A percentile compares a stretch with the other conserved stretches of the same genome.
These are phyloP conservation scores for Luffa aegyptiaca DNA, from an alignment of 306 rosid genomes.

Conservation along the genomic window DNA sequence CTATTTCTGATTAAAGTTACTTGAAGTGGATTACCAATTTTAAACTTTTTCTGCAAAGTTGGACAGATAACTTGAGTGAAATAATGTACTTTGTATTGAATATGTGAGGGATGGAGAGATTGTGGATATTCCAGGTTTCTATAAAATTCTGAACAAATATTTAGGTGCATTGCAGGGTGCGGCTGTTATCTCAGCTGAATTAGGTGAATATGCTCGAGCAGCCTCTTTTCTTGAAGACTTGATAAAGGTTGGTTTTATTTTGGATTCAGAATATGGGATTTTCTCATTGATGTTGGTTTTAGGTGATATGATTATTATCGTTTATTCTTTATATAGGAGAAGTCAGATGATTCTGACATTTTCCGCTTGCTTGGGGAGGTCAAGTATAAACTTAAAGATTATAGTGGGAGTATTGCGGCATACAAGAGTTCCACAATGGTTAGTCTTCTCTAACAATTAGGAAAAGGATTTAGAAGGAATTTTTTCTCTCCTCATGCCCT, in stretches of 20 bases:
- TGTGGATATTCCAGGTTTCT: not conserved
- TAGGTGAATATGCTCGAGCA: conserved; percentile 66
- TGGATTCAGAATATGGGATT: conserved; percentile 3
- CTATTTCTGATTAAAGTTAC: not conserved
- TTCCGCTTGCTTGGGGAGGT: conserved; percentile 93
- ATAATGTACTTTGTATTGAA: not conserved
- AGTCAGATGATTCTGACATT: conserved; percentile 65
- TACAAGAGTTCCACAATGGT: conserved; percentile 64
- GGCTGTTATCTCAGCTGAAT: conserved; percentile 79
- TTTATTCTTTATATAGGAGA: conserved; percentile 36
- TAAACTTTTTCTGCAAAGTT: not conserved
- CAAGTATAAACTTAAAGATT: conserved; percentile 66
- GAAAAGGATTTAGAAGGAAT: not conserved
- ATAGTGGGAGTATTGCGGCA: conserved; percentile 71
- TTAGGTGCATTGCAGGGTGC: conserved; percentile 60
- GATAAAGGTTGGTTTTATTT: conserved; percentile 43
- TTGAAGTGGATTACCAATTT: not conserved
- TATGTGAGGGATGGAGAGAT: not conserved
- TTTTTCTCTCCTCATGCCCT: not conserved
- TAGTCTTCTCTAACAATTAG: conserved; percentile 25
- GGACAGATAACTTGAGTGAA: not conserved
- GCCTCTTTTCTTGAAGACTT: conserved; percentile 77
- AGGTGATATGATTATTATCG: not conserved
- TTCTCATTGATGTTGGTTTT: not conserved
- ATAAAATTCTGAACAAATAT: conserved; percentile 11